Base-by-base conservation (phyloP, 2,329 filamentous ascomycete genomes). In the Microsporum canis region DNA sequence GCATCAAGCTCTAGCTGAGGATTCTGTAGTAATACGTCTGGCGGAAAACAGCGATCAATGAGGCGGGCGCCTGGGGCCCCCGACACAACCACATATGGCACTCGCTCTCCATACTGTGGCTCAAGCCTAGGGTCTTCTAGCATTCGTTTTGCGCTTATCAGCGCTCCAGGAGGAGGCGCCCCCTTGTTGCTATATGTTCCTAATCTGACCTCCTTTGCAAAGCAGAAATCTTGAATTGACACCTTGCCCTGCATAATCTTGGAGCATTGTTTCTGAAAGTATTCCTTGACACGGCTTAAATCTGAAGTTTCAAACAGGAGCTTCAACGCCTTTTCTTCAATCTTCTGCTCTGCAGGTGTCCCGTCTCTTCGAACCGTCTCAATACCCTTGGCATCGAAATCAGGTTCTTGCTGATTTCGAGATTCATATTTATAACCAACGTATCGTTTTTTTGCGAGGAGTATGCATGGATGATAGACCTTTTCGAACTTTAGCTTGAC, bases 401-500 rank as follows among this genome's bases (percentile, higher is more conserved):
- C 88, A 0, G 94, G 92, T 65, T 86, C 84, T 6, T 72, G 77
- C 70, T 99, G 94, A 14, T 82, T 79, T 41, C 82, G 83, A 66
- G 80, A 83, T 71, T 99, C 94, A 75, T 95, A 99, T 72, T 96
- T 96, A 79, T 96, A 96, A 4, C 95, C 95, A 3, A 97, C 95
- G 68, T 99, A 99, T 60, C 94, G 88, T 71, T 99, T 99, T 77
- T 99, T 99, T 17, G 95, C 91, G 0, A 99, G 81, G 3, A 99
- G 80, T 0, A 97, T 85, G 71, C 92, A 97, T 0, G 95, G 94
- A 65, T 95, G 88, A 73, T 99, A 99, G 1, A 99, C 92, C 68
- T 99, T 99, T 72, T 99, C 94, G 67, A 99, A 96, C 71, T 97
- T 97, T 65, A 99, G 86, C 74, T 96, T 97, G 66, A 99, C 80